These are phyloP conservation scores for Leccinum variabile DNA, from an alignment of 1,284 basidiomycete genomes.

Conservation along the genomic window DNA sequence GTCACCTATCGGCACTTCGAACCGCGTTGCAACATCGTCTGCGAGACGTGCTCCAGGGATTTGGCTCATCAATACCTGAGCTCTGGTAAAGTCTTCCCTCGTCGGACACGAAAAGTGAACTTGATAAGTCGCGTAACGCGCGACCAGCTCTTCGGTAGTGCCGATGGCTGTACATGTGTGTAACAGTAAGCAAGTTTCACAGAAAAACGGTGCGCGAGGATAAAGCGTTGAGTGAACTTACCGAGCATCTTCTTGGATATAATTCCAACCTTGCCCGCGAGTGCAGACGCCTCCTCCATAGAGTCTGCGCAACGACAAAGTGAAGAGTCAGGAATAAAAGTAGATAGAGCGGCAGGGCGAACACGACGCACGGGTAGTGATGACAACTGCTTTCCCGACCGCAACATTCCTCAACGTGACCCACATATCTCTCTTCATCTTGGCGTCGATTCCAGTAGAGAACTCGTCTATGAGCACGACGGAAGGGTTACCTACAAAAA, in stretches of 20 bases:
- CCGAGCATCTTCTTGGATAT: constrained; percentile 61
- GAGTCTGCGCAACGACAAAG: constrained; percentile 49
- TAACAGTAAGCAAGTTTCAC: background rate
- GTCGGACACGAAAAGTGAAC: constrained; percentile 73
- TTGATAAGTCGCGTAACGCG: constrained; percentile 73
- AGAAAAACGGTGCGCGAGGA: background rate
- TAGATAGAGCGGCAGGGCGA: background rate
- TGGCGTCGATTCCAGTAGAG: constrained; percentile 80
- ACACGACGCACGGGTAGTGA: constrained; percentile 60
- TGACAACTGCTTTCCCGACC: constrained; percentile 63
- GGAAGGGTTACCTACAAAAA: constrained; percentile 60
- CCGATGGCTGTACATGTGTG: constrained; percentile 52
- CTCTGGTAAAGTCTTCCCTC: constrained; percentile 51
- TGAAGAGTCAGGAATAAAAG: background rate
- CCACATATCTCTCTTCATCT: constrained; percentile 81
- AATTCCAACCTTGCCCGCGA: constrained; percentile 73
- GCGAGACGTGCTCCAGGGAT: constrained; percentile 66
- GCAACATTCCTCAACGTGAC: constrained; percentile 63
- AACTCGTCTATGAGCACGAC: constrained; percentile 84
- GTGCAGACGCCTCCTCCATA: constrained; percentile 81
- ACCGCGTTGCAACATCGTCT: constrained; percentile 76
- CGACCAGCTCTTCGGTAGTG: constrained; percentile 61
- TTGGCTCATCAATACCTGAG: constrained; percentile 59
- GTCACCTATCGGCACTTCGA: constrained; percentile 64
- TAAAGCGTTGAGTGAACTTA: constrained; percentile 29